Base-by-base conservation (phyloP, 2,329 filamentous ascomycete genomes). In the Xylariaceae sp. region DNA sequence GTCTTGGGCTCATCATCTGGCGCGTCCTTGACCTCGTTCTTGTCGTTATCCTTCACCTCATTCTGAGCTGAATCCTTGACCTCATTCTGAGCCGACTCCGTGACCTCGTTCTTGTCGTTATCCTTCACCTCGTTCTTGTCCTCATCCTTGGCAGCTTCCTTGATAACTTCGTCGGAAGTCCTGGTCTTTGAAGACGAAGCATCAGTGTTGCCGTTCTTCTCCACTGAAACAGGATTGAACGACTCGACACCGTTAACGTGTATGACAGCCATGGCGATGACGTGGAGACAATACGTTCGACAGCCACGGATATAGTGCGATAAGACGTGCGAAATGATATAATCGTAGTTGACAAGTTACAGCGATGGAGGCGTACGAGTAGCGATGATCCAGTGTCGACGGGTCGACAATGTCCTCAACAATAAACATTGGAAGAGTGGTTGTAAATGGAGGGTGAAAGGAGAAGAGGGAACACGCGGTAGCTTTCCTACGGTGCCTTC, bases 201-300 rank as follows among this genome's bases (percentile, higher is more conserved):
- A 48, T 69, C 70, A 53, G 67, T 62, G 45, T 72, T 69, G 10
- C 30, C 61, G n/a, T 68, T 63, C 49, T 72, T 69, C 61, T 72
- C 68, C 45, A 72, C 58, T 10, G 68, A 64, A 5, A 68, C 69
- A 2, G 71, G 69, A 56, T 69, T 72, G 44, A 68, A 68, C 7
- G 62, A 57, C 50, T 69, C 62, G 66, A 69, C 64, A 63, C 56
- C 61, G 52, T 67, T 66, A 62, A 63, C 64, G 58, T 57, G 66
- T 64, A 48, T 70, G 60, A 69, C 67, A 55, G 72, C 68, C 72
- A 73, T 73, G 58, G 67, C 68, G 70, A 73, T 73, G 71, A 73
- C 72, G 72, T 73, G 71, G 68, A 66, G 60, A 62, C 45, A 60
- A 45, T 52, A 44, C 62, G 63, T 50, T 60, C 44, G 49, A 30